phyloP scores from a whole-genome alignment of 2,329 filamentous ascomycete species.

The Sordariomycetes sp. region DNA sequence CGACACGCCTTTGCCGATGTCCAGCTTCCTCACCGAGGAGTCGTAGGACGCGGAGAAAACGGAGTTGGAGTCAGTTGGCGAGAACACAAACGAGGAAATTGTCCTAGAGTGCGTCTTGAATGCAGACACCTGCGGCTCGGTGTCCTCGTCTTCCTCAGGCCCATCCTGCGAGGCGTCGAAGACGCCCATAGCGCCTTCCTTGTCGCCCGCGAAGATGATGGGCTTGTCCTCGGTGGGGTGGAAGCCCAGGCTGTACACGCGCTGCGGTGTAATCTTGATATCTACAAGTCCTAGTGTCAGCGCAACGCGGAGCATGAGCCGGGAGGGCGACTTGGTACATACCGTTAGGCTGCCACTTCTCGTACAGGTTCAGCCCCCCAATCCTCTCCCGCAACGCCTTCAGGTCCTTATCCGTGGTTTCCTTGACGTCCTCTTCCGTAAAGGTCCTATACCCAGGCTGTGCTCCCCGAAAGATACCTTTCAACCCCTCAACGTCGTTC shows the following conservation, averaged over 20 bases:
- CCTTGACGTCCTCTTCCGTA: conserved; percentile 66
- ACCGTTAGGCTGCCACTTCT: conserved; percentile 73
- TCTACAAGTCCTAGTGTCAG: conserved; percentile 30
- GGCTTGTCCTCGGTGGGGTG: conserved; percentile 81
- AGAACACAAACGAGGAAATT: conserved; percentile 73
- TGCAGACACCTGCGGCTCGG: conserved; percentile 67
- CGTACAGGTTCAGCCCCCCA: conserved; percentile 65
- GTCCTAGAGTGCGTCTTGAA: conserved; percentile 86
- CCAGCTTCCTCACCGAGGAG: conserved; percentile 76
- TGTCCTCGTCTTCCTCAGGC: conserved; percentile 58
- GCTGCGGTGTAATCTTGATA: conserved; percentile 82
- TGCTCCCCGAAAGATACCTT: conserved; percentile 46
- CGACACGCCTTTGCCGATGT: conserved; percentile 67
- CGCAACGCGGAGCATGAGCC: not conserved
- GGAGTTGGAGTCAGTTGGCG: conserved; percentile 56
- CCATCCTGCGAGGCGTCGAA: conserved; percentile 70
- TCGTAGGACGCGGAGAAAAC: conserved; percentile 87
- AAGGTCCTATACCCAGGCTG: conserved; percentile 79
- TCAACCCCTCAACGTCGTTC: conserved; percentile 51
- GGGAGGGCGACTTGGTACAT: conserved; percentile 14
- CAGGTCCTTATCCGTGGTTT: conserved; percentile 65
- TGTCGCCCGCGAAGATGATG: conserved; percentile 86
- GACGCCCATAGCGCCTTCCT: conserved; percentile 79
- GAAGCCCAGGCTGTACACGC: conserved; percentile 77
- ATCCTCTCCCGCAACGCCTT: conserved; percentile 64